Conservation (phyloP, 768 basidiomycete species). For the Hysterangium stoloniferum region DNA sequence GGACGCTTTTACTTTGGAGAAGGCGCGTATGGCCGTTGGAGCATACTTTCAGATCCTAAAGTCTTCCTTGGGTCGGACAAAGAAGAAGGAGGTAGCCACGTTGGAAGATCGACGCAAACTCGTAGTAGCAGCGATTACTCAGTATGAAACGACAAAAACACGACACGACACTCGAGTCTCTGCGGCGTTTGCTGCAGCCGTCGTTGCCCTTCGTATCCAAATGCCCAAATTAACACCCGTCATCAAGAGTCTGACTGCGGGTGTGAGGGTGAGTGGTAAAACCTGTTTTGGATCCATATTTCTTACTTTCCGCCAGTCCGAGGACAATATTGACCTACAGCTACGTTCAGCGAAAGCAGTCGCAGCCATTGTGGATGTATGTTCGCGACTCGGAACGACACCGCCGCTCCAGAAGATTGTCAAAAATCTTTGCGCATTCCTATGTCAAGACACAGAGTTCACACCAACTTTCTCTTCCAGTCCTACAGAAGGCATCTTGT, state of each 20-base stretch:
- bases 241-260: slow-evolving; percentile 95
- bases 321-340: slow-evolving; percentile 85
- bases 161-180: slow-evolving; percentile 83
- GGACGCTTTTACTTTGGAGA: slow-evolving; percentile 71
- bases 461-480: slow-evolving; percentile 81
- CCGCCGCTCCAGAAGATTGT: slow-evolving; percentile 94
- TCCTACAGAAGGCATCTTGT: slow-evolving; percentile 59
- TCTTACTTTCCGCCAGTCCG: slow-evolving; percentile 42
- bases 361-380: slow-evolving; percentile 83
- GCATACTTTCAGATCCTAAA: slow-evolving; percentile 67
- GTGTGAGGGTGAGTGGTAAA: slow-evolving; percentile 68
- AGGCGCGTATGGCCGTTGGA: slow-evolving; percentile 65
- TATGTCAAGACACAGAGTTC: slow-evolving; percentile 84
- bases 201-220: slow-evolving; percentile 77
- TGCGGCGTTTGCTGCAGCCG: slow-evolving; percentile 85
- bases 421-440: slow-evolving; percentile 93
- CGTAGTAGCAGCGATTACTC: slow-evolving; percentile 63
- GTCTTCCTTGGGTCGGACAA: slow-evolving; percentile 63
- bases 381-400: slow-evolving; percentile 52
- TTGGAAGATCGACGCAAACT: slow-evolving; percentile 72
- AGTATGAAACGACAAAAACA: slow-evolving; percentile 73
- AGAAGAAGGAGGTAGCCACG: slow-evolving; percentile 65
- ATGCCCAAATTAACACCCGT: slow-evolving; percentile 95
- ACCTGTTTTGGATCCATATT: neutral
- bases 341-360: slow-evolving; percentile 80